Base-by-base conservation (phyloP, 2,329 filamentous ascomycete species). In the Trichophyton rubrum region DNA sequence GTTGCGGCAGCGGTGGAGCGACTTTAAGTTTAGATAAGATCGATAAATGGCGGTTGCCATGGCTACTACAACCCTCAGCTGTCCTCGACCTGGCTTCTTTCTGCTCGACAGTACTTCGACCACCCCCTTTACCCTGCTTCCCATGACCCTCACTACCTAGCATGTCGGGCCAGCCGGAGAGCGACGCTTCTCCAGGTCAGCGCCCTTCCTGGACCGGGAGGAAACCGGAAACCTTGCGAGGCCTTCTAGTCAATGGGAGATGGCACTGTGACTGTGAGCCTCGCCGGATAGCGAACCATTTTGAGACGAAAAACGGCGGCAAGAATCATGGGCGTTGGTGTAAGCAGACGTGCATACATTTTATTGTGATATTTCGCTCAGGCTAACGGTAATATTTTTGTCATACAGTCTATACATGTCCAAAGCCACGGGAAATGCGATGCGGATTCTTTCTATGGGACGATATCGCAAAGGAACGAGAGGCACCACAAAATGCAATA, bases 361-460 rank as follows among this genome's bases (percentile, higher is more conserved):
- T 35, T 30, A 59, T 13, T 20, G 41, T 17, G n/a, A 9, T 20
- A 35, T n/a, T 17, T 2, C 4, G 8, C 20, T 22, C 17, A 17
- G 6, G 13, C 9, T 49, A 13, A n/a, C 40, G 5, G 24, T 38
- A 17, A 17, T 55, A 17, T 1, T 41, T 53, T 11, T 3, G 27
- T 8, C 38, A 9, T 9, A 41, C 59, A 77, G 76, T 85, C 69
- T 84, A 82, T 65, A 80, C 78, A 3, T 86, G 83, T 66, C 80
- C 83, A 64, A 76, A 78, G 65, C 71, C 73, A 38, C 71, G 75
- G 59, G 67, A 71, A 2, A 71, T 77, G 53, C 72, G 76, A 45
- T 86, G 83, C 67, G 74, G 73, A 3, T 85, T 85, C 73, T 86
- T 85, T 61, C 74, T 85, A 0, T 86, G 82, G 83, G 76, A 79